Conservation (phyloP, 805 yeast species). For the Wickerhamomyces strasburgensis region DNA sequence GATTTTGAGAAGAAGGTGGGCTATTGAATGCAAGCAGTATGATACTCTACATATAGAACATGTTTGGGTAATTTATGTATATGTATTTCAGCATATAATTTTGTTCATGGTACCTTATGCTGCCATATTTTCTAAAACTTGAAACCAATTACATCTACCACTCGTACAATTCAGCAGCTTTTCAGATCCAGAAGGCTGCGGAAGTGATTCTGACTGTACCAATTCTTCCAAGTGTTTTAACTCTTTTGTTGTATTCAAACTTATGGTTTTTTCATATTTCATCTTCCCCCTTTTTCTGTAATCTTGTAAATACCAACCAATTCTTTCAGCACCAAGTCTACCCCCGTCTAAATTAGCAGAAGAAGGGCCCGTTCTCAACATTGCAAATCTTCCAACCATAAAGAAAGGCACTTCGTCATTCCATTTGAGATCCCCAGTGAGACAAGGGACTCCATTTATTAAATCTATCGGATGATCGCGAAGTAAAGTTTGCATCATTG, state of each 20-base stretch:
- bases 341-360: conserved; percentile 45
- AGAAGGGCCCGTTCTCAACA: conserved; percentile 38
- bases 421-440: conserved; percentile 42
- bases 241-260: neutral
- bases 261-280: neutral
- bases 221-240: too few relatives aligned
- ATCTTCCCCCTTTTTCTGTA: conserved; percentile 3
- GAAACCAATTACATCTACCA: neutral
- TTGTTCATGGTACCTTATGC: too few relatives aligned
- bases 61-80: too few relatives aligned
- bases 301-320: conserved; percentile 27
- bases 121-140: neutral
- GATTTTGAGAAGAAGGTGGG: too few relatives aligned
- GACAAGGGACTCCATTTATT: conserved; percentile 36
- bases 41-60: too few relatives aligned
- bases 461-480: conserved; percentile 28
- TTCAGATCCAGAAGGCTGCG: neutral
- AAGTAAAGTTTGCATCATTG: conserved; percentile 29
- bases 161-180: neutral
- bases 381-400: conserved; percentile 39
- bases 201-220: too few relatives aligned
- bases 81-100: too few relatives aligned
- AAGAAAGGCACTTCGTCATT: conserved; percentile 34
- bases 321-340: conserved; percentile 39
- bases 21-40: too few relatives aligned